Evolutionary conservation across 2,329 filamentous ascomycete genomes (phyloP).

Genomic region (Knufia petricola): DNA sequence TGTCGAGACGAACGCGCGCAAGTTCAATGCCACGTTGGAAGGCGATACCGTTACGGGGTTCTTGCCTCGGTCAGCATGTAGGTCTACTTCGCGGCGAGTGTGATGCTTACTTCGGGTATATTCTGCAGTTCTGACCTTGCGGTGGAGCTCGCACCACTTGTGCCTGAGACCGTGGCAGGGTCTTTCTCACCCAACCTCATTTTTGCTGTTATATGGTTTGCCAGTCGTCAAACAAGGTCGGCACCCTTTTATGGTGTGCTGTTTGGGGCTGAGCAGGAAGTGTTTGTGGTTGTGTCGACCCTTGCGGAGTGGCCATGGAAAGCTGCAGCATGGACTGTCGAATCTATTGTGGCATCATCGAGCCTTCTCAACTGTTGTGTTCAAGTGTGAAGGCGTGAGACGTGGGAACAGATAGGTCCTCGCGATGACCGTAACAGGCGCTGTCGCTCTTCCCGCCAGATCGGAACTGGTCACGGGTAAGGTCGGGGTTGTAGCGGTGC

Average conservation of each 20-base stretch:
- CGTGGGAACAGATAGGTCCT: not conserved
- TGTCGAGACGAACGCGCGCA: conserved; percentile 52
- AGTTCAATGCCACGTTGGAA: conserved; percentile 21
- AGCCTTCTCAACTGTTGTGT: no score
- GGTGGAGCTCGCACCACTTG: conserved; percentile 15
- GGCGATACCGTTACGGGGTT: conserved; percentile 17
- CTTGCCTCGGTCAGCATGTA: conserved; percentile 13
- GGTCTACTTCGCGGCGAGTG: not conserved
- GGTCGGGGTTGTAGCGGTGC: not conserved
- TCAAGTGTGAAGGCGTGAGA: no score
- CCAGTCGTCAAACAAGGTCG: not conserved
- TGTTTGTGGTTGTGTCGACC: conserved; percentile 1
- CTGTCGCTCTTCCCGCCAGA: not conserved
- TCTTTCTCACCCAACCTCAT: conserved; percentile 21
- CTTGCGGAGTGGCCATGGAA: conserved; percentile 1
- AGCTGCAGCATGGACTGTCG: not conserved
- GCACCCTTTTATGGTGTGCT: conserved; percentile 6
- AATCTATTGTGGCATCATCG: not conserved
- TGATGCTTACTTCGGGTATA: conserved; percentile 17
- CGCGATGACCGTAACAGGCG: not conserved
- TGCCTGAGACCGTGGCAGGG: conserved; percentile 17
- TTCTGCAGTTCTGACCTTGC: conserved; percentile 16
- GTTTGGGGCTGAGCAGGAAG: conserved; percentile 3
- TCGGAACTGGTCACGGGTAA: not conserved
- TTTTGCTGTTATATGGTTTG: not conserved